Conservation (phyloP, 2,329 filamentous ascomycete genomes). For the Epicoccum sorghinum region DNA sequence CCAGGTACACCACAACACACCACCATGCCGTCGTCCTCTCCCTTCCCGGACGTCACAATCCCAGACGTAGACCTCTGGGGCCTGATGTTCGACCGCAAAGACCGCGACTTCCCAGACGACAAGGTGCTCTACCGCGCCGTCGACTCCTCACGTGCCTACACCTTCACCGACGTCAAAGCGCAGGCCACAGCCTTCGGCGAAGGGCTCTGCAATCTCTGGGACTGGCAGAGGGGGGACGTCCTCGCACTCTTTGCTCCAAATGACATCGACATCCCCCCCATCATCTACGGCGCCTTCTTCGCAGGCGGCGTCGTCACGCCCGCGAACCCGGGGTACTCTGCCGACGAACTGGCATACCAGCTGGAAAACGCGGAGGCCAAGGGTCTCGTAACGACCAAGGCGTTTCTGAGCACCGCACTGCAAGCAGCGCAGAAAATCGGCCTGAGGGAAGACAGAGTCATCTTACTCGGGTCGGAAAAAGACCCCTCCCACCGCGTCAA, state of each 20-base stretch:
- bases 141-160: constrained; percentile 58
- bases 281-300: constrained; percentile 80
- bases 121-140: constrained; percentile 34
- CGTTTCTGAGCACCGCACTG: constrained; percentile 67
- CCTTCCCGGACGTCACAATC: constrained; percentile 31
- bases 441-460: constrained; percentile 71
- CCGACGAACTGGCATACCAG: constrained; percentile 82
- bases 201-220: constrained; percentile 73
- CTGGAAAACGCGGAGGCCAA: constrained; percentile 77
- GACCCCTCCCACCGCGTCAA: constrained; percentile 65
- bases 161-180: constrained; percentile 68
- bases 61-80: constrained; percentile 31
- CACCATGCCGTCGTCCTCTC: constrained; percentile 29
- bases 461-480: constrained; percentile 72
- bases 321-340: constrained; percentile 84
- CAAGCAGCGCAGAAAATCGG: constrained; percentile 72
- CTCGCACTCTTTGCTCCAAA: constrained; percentile 84
- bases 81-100: constrained; percentile 30
- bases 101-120: constrained; percentile 29
- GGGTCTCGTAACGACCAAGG: constrained; percentile 73
- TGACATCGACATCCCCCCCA: constrained; percentile 76
- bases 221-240: constrained; percentile 82
- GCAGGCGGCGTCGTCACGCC: constrained; percentile 80
- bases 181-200: constrained; percentile 75
- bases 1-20: no score